Evolutionary conservation across 1,284 basidiomycete genomes (phyloP), one percentile per base, ranked within the genome.

Genomic region (Meira miltonrushii): DNA sequence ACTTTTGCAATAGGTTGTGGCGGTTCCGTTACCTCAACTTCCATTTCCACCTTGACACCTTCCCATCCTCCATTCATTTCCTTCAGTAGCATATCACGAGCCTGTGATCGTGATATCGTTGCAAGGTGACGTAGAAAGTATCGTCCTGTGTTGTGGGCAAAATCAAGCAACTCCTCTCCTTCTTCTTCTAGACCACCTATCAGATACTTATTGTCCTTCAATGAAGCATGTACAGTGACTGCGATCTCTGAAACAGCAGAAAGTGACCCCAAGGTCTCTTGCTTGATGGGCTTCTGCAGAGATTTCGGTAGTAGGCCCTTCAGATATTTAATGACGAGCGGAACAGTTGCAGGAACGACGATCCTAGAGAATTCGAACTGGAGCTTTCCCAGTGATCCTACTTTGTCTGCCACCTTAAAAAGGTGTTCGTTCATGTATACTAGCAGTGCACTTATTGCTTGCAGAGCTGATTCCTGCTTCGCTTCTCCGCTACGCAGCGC

Each of bases 61-160:
- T 53, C 17, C 50, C 50, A 53, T 13, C 50, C 50, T 41, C 37
- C 50, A 28, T 33, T 33, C 17, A 17, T 33, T 15, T 53, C 50
- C 17, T 25, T 28, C n/a, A 53, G 11, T 2, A 53, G 50, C 23
- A 53, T 8, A n/a, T 19, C n/a, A 2, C 50, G 37, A 33, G 50
- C 50, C 23, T 19, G 23, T 5, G 12, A 23, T 38, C 50, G 17
- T 25, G 37, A 19, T 19, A 33, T n/a, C 11, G 17, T 41, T 17
- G 17, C 25, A 13, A 53, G 11, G 37, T 13, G 13, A 13, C 37
- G 23, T 28, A 53, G 8, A 33, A 23, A 53, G 28, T 41, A 15
- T 19, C 17, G n/a, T 41, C n/a, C 12, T 13, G 37, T 41, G 37
- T 53, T 53, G 7, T 53, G 38, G 5, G 50, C 19, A 17, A 17